Conservation (phyloP, 1,284 basidiomycete species). For the Puccinia coronata region DNA sequence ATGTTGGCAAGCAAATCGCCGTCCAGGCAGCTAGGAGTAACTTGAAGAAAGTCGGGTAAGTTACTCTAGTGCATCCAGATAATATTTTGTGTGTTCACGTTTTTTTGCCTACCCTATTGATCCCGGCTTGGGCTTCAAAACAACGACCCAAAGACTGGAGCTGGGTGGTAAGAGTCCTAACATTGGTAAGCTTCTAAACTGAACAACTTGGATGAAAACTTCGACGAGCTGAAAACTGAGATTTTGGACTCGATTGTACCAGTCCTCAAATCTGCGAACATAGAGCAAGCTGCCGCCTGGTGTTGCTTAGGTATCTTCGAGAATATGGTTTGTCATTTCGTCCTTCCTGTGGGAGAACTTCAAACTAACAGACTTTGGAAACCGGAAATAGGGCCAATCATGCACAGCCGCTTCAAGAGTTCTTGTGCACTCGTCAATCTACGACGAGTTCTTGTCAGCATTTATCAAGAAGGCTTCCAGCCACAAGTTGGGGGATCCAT, state of each 20-base stretch:
- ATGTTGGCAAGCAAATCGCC: constrained; percentile 40
- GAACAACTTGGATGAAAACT: too few species aligned
- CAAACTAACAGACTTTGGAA: background rate
- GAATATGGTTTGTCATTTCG: constrained; percentile 34
- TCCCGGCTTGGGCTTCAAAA: constrained; percentile 52
- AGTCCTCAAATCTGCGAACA: constrained; percentile 46
- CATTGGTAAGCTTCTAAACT: constrained; percentile 45
- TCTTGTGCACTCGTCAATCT: constrained; percentile 43
- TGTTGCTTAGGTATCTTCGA: constrained; percentile 48
- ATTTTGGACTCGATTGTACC: background rate
- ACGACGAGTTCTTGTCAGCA: constrained; percentile 42
- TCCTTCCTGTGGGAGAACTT: background rate
- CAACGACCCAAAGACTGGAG: constrained; percentile 51
- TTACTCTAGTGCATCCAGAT: background rate
- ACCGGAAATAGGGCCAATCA: constrained; percentile 46
- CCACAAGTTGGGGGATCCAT: constrained; percentile 44
- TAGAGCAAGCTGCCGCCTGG: constrained; percentile 48
- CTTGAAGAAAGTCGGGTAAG: constrained; percentile 49
- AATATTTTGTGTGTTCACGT: background rate
- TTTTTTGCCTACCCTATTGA: constrained; percentile 43
- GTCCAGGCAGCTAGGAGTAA: constrained; percentile 33
- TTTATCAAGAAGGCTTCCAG: constrained; percentile 40
- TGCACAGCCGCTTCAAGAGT: constrained; percentile 51
- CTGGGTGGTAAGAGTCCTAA: constrained; percentile 56
- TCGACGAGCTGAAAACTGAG: constrained; percentile 1